These are phyloP conservation scores for Conticribra guillardii DNA, from an alignment of 108 stramenopile genomes.

Conservation along the genomic window DNA sequence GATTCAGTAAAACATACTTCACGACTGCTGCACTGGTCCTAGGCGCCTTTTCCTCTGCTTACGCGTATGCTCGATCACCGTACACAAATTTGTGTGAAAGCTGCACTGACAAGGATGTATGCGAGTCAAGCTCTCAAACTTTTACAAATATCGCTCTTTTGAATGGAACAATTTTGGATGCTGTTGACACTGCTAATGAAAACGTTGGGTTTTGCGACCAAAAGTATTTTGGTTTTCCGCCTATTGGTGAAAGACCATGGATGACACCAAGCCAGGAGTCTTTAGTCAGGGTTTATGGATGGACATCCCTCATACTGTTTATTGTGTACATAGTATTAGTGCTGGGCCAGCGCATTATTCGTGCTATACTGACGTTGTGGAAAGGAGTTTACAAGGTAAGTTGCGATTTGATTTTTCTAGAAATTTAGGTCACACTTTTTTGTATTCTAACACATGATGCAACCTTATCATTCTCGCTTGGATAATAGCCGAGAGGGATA, in stretches of 20 bases:
- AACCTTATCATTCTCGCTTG: not conserved
- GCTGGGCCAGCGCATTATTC: conserved; percentile 36
- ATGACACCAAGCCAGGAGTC: conserved; percentile 58
- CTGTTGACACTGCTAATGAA: conserved; percentile 37
- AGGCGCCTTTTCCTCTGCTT: conserved; percentile 49
- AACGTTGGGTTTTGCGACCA: conserved; percentile 54
- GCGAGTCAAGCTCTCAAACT: not conserved
- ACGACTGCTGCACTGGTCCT: conserved; percentile 59
- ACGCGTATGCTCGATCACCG: conserved; percentile 65
- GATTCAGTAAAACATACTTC: conserved; percentile 70
- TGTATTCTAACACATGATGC: conserved; percentile 2
- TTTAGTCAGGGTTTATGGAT: conserved; percentile 60
- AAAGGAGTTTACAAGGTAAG: conserved; percentile 54
- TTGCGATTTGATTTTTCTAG: not conserved
- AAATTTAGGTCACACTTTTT: not conserved
- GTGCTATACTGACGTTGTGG: conserved; percentile 41
- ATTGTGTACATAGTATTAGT: conserved; percentile 48
- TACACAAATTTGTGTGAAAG: conserved; percentile 69
- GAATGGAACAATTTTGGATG: conserved; percentile 6
- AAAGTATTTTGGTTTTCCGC: conserved; percentile 56
- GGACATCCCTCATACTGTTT: conserved; percentile 42
- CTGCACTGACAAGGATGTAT: not conserved
- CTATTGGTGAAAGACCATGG: conserved; percentile 56
- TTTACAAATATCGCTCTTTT: conserved; percentile 23
- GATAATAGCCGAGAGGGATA: conserved; percentile 55